A percentile compares a stretch with the other conserved stretches of the same genome.
phyloP scores from a whole-genome alignment of 2,329 filamentous ascomycete genomes.

The Arthrinium phaeospermum region DNA sequence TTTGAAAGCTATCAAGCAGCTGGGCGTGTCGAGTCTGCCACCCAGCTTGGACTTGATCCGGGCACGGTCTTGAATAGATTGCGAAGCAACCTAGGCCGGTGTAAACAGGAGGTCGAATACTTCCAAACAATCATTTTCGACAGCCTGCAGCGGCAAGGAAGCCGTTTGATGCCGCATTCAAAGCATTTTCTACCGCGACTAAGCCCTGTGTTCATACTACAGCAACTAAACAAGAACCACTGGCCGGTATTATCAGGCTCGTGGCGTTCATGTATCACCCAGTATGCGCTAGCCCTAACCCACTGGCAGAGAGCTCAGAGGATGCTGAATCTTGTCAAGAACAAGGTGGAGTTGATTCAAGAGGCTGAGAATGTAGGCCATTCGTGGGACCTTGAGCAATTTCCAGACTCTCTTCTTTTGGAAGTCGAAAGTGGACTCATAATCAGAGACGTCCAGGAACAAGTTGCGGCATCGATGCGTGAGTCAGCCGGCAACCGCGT shows the following conservation, averaged over 20 bases:
- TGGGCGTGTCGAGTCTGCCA: neutral
- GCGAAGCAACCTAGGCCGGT: neutral
- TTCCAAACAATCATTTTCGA: neutral
- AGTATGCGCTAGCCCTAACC: slow-evolving; percentile 49
- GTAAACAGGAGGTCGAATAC: neutral
- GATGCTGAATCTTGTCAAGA: slow-evolving; percentile 35
- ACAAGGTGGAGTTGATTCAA: slow-evolving; percentile 39
- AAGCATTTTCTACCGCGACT: too few species aligned
- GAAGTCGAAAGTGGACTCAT: slow-evolving; percentile 68
- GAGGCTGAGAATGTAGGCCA: slow-evolving; percentile 60
- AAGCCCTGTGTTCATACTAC: too few species aligned
- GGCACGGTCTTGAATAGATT: neutral
- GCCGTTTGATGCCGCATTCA: neutral
- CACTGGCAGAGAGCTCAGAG: slow-evolving; percentile 49
- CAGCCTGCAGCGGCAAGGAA: neutral
- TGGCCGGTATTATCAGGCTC: too few species aligned
- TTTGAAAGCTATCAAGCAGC: neutral
- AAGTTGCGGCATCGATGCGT: slow-evolving; percentile 53
- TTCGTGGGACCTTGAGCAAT: slow-evolving; percentile 54
- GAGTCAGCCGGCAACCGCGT: slow-evolving; percentile 32
- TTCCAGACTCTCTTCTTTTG: slow-evolving; percentile 67
- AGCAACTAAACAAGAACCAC: too few species aligned
- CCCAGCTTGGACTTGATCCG: too few species aligned
- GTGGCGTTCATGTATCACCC: too few species aligned
- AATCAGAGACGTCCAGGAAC: slow-evolving; percentile 64